Evolutionary conservation across 2,329 filamentous ascomycete species (phyloP).

Genomic region (Neonectria punicea): DNA sequence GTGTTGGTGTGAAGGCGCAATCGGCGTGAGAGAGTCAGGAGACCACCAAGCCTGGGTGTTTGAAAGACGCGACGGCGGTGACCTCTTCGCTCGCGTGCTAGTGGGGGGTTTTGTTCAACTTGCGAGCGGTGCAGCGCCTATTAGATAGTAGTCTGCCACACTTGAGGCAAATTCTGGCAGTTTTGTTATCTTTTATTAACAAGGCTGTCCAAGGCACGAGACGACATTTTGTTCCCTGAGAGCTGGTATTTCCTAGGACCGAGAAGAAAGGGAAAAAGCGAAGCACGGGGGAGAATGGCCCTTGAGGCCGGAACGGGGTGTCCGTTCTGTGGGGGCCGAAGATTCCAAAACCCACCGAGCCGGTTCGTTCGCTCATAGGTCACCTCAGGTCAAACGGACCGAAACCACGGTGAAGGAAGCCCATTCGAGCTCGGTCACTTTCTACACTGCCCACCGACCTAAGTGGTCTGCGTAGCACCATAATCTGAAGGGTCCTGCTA

Average conservation of each 20-base stretch:
- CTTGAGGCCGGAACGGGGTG: neutral
- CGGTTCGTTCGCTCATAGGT: neutral
- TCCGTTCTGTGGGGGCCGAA: neutral
- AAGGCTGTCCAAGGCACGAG: neutral
- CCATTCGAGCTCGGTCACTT: neutral
- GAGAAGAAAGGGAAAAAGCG: neutral
- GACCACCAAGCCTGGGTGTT: neutral
- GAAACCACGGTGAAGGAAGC: neutral
- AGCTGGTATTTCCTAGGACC: neutral
- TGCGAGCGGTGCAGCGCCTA: neutral
- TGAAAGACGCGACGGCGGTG: neutral
- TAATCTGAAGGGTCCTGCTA: neutral
- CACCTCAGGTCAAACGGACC: neutral
- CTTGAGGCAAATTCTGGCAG: neutral
- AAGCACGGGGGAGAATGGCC: neutral
- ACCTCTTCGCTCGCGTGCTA: neutral
- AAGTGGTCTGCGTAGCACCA: no score
- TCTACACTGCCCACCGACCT: neutral
- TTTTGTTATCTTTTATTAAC: neutral
- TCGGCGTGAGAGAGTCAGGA: conserved; percentile 1
- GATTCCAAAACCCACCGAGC: neutral
- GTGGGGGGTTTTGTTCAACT: neutral
- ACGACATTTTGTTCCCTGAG: neutral
- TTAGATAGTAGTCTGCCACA: neutral
- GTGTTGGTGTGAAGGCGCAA: neutral